A percentile compares a stretch with the other conserved stretches of the same genome.
Conservation (phyloP, 2,329 filamentous ascomycete species). For the Cytospora piceae region DNA sequence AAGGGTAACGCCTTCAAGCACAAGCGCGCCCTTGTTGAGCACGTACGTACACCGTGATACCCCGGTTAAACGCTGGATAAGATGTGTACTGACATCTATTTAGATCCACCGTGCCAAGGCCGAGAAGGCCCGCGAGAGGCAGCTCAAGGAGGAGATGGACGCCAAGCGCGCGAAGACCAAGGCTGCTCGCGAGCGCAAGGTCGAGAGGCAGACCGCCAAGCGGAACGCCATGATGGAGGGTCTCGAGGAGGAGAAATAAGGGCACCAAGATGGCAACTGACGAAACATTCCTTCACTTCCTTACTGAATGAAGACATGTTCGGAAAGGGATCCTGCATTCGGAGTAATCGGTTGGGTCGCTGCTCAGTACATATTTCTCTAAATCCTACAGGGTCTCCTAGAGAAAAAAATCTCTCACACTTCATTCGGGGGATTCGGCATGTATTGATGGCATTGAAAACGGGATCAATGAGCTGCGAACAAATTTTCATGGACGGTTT, state of each 20-base stretch:
- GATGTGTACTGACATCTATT: slow-evolving; percentile 29
- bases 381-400: slow-evolving; percentile 29
- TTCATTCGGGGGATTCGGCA: slow-evolving; percentile 30
- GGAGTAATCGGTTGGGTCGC: slow-evolving; percentile 63
- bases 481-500: slow-evolving; percentile 31
- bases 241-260: slow-evolving; percentile 56
- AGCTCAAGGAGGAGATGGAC: slow-evolving; percentile 99
- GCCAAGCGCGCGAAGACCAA: slow-evolving; percentile 99
- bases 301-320: slow-evolving; percentile 52
- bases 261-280: slow-evolving; percentile 41
- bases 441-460: slow-evolving; percentile 34
- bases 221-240: slow-evolving; percentile 81
- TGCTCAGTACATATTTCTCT: slow-evolving; percentile 37
- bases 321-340: slow-evolving; percentile 53
- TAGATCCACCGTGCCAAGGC: slow-evolving; percentile 99
- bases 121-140: slow-evolving; percentile 94
- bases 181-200: slow-evolving; percentile 98
- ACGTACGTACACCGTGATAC: slow-evolving; percentile 70
- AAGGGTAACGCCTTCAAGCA: slow-evolving; percentile 99
- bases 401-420: slow-evolving; percentile 28
- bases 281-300: slow-evolving; percentile 43
- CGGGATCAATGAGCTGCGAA: slow-evolving; percentile 32
- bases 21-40: slow-evolving; percentile 99
- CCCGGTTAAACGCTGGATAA: slow-evolving; percentile 1
- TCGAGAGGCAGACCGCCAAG: slow-evolving; percentile 91